These are phyloP conservation scores for Leucogyrophana mollusca DNA, from an alignment of 768 basidiomycete genomes.

Conservation along the genomic window DNA sequence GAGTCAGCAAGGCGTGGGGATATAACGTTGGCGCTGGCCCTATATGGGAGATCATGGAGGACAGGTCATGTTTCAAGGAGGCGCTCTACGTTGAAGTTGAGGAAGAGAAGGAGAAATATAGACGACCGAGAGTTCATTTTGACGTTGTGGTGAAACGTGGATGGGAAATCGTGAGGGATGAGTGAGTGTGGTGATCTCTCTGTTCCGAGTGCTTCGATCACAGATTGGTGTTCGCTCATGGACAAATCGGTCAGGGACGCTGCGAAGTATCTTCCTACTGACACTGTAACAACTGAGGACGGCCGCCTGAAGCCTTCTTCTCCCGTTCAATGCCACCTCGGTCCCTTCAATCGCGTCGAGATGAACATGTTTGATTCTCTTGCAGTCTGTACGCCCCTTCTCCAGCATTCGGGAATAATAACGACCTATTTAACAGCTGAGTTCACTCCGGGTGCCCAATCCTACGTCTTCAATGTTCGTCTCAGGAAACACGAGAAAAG, in stretches of 20 bases:
- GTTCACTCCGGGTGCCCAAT: conserved; percentile 53
- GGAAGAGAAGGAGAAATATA: conserved; percentile 32
- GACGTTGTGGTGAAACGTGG: conserved; percentile 34
- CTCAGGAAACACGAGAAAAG: conserved; percentile 47
- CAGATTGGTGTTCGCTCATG: conserved; percentile 2
- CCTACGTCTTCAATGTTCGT: conserved; percentile 68
- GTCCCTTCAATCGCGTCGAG: conserved; percentile 50
- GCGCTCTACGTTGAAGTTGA: conserved; percentile 25
- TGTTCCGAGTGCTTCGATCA: not conserved
- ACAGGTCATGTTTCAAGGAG: conserved; percentile 74
- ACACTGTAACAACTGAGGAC: conserved; percentile 47
- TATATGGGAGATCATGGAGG: conserved; percentile 77
- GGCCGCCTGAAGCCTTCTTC: conserved; percentile 52
- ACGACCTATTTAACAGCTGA: conserved; percentile 44
- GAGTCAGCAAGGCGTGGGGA: conserved; percentile 76
- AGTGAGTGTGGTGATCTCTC: conserved; percentile 40
- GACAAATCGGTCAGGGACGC: conserved; percentile 44
- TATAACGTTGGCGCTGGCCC: conserved; percentile 76
- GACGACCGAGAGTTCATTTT: conserved; percentile 59
- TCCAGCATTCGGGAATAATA: not conserved
- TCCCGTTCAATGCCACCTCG: conserved; percentile 60
- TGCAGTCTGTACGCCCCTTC: conserved; percentile 49
- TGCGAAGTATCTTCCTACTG: conserved; percentile 57
- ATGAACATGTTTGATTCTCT: conserved; percentile 56
- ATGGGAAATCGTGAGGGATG: conserved; percentile 43